Conservation (phyloP, 352 stramenopile species). For the Thalassiosira hispida region DNA sequence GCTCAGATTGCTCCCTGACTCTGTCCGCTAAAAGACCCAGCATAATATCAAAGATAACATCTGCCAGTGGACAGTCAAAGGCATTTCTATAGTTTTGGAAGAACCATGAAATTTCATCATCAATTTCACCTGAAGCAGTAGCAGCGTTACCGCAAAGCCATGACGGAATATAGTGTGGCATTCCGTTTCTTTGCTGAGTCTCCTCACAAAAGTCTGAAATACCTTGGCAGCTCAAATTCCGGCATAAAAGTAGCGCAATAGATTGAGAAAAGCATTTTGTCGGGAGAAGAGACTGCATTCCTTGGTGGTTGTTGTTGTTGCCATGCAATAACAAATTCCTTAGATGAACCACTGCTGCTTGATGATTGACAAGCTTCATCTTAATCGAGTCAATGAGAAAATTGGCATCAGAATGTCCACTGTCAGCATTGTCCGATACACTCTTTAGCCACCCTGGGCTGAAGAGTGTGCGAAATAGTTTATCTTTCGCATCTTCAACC, state of each 20-base stretch:
- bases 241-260: slow-evolving; percentile 21
- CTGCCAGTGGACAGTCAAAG: slow-evolving; percentile 40
- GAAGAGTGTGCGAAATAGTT: slow-evolving; percentile 41
- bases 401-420: slow-evolving; percentile 20
- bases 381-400: slow-evolving; percentile 42
- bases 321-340: slow-evolving; percentile 27
- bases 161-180: slow-evolving; percentile 41
- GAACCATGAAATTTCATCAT: slow-evolving; percentile 36
- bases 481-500: slow-evolving; percentile 27
- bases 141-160: slow-evolving; percentile 25
- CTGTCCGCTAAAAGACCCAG: slow-evolving; percentile 25
- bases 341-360: slow-evolving; percentile 38
- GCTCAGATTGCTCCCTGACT: slow-evolving; percentile 18
- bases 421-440: slow-evolving; percentile 19
- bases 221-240: slow-evolving; percentile 19
- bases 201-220: slow-evolving; percentile 17
- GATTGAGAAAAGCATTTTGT: slow-evolving; percentile 26
- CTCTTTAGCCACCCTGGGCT: slow-evolving; percentile 36
- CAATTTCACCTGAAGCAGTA: background rate
- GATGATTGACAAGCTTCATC: slow-evolving; percentile 8
- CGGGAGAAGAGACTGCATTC: background rate
- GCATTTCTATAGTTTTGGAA: slow-evolving; percentile 34
- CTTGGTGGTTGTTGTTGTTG: background rate
- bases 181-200: slow-evolving; percentile 21
- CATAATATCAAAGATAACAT: slow-evolving; percentile 43